Evolutionary conservation across 805 yeast genomes (phyloP), one percentile per base, ranked within the genome.

Genomic region (Candida pseudofarinosa): DNA sequence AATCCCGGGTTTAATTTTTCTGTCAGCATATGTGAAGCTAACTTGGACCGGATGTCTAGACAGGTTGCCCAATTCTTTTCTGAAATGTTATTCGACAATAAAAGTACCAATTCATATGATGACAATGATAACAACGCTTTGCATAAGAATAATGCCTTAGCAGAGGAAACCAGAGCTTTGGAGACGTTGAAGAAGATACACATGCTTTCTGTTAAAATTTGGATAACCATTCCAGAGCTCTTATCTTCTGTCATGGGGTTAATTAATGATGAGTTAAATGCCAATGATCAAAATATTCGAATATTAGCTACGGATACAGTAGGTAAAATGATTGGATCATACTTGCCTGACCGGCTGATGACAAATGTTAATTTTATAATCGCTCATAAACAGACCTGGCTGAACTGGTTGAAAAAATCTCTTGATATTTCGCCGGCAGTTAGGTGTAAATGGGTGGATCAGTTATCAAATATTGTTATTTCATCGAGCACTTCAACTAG

Each of bases 181-280:
- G 73, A 68, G 35, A 78, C 77, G 16, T 61, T 86, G 41, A 69
- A 67, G 8, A 83, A 81, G 53, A 68, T 86, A 3, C 95, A 88
- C 54, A 71, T 61, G 10, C 63, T 88, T 28, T 65, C 83, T 0
- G 63, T 81, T 2, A 83, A 82, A 46, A 65, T 89, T 2, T 90
- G 97, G 96, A 77, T 71, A 51, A 73, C 77, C 40, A 81, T 81
- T 0, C 97, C 97, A 0, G 93, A 85, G 37, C 64, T 86, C 16
- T 67, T 87, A 8, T 73, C 77, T 3, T 79, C 93, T 1, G 84
- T 85, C 0, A 78, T 86, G 72, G 93, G 95, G 0, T 74, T 87
- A 40, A 67, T 89, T 3, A 87, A 86, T 50, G 88, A 86, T 53
- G 95, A 89, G 50, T 64, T 89, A 34, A 80, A 79, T 44, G 88